A percentile compares a stretch with the other conserved stretches of the same genome.
Evolutionary conservation across 768 basidiomycete genomes (phyloP).

Genomic region (Scleroderma citrinum): DNA sequence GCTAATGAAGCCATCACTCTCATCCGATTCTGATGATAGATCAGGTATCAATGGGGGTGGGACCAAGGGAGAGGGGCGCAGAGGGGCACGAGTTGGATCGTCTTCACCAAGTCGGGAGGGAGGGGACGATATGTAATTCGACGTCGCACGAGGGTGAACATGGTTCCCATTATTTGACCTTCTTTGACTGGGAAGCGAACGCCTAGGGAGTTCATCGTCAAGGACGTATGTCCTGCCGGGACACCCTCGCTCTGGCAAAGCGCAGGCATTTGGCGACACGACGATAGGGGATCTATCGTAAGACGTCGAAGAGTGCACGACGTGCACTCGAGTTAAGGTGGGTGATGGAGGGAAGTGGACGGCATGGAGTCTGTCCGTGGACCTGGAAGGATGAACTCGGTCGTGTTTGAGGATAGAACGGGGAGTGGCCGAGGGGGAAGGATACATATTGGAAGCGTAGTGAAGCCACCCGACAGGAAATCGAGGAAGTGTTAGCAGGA

Average conservation of each 20-base stretch:
- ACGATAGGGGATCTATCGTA: conserved; percentile 82
- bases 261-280: conserved; percentile 65
- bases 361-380: conserved; percentile 30
- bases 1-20: conserved; percentile 49
- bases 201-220: conserved; percentile 28
- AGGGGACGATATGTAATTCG: conserved; percentile 2
- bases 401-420: conserved; percentile 54
- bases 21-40: conserved; percentile 56
- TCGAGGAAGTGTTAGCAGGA: conserved; percentile 10
- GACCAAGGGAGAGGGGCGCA: conserved; percentile 9
- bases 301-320: conserved; percentile 36
- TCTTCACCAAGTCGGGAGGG: conserved; percentile 5
- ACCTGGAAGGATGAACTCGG: conserved; percentile 11
- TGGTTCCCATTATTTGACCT: conserved; percentile 29
- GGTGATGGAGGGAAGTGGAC: conserved; percentile 46
- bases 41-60: conserved; percentile 56
- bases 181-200: conserved; percentile 12
- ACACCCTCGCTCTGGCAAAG: conserved; percentile 73
- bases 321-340: conserved; percentile 32
- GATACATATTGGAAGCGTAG: conserved; percentile 7
- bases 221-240: conserved; percentile 64
- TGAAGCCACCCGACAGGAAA: not conserved
- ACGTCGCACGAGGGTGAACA: conserved; percentile 41
- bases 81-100: conserved; percentile 8
- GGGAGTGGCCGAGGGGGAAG: conserved; percentile 19